These are phyloP conservation scores for Nymphaea thermarum DNA, from an alignment of 164 flowering plant species.

Conservation along the genomic window DNA sequence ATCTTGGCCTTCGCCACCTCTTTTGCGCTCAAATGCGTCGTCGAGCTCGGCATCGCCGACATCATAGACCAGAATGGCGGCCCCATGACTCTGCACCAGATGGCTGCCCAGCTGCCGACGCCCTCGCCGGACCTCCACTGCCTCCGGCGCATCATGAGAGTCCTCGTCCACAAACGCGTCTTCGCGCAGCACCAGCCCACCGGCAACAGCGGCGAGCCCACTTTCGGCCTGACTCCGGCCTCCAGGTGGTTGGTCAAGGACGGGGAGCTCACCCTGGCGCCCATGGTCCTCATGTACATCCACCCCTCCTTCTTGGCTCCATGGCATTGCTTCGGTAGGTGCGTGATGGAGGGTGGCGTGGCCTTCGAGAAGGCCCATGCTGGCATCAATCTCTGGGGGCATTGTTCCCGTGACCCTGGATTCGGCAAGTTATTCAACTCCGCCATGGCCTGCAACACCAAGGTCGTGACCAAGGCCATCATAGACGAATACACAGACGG, in stretches of 20 bases:
- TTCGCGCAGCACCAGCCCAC: constrained; percentile 10
- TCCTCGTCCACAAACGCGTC: constrained; percentile 25
- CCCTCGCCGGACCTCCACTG: constrained; percentile 16
- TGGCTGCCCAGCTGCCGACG: constrained; percentile 10
- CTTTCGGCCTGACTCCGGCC: constrained; percentile 18
- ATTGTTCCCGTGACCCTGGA: background rate
- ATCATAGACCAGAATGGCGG: constrained; percentile 24
- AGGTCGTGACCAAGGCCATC: constrained; percentile 5
- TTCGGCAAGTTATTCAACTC: constrained; percentile 3
- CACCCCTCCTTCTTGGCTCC: constrained; percentile 15
- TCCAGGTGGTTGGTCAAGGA: constrained; percentile 22
- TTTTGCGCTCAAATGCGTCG: constrained; percentile 31
- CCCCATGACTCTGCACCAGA: constrained; percentile 24
- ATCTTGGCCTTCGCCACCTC: constrained; percentile 29
- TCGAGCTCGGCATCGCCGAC: constrained; percentile 39
- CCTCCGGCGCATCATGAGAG: constrained; percentile 37
- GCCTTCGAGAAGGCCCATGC: constrained; percentile 30
- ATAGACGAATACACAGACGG: background rate
- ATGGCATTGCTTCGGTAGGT: constrained; percentile 21
- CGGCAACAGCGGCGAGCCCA: constrained; percentile 13
- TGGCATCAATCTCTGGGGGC: constrained; percentile 8
- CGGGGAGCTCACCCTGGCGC: constrained; percentile 14
- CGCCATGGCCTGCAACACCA: constrained; percentile 8
- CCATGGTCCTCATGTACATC: constrained; percentile 16
- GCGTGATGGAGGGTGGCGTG: constrained; percentile 24